Evolutionary conservation across 495 filamentous ascomycete genomes (phyloP).

Genomic region (Penicillium tannophilum): DNA sequence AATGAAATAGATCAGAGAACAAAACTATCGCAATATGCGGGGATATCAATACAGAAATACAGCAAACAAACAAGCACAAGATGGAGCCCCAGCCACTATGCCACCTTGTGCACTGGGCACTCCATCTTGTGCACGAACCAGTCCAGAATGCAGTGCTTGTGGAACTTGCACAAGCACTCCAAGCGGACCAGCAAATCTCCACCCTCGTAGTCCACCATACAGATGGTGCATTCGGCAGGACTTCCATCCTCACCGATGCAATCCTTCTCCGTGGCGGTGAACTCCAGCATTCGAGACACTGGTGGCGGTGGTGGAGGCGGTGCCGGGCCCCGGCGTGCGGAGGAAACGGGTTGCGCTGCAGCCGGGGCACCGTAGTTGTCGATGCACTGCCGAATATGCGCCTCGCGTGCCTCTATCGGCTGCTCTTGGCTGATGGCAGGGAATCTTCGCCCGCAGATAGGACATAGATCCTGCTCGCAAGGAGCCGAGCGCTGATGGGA

Average conservation of each 20-base stretch:
- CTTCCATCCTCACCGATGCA: constrained; percentile 68
- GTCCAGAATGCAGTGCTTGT: constrained; percentile 64
- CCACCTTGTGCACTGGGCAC: constrained; percentile 56
- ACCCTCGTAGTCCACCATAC: constrained; percentile 91
- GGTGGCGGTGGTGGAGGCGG: constrained; percentile 27
- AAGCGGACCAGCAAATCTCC: constrained; percentile 81
- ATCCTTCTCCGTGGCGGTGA: constrained; percentile 89
- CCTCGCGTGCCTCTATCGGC: constrained; percentile 65
- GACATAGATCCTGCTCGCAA: constrained; percentile 86
- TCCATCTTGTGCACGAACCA: constrained; percentile 58
- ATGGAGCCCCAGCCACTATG: constrained; percentile 21
- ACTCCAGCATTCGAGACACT: constrained; percentile 60
- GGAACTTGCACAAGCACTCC: constrained; percentile 94
- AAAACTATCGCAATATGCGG: not conserved
- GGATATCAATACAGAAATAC: not conserved
- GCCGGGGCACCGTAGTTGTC: constrained; percentile 34
- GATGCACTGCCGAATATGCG: constrained; percentile 80
- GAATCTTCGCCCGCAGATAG: constrained; percentile 78
- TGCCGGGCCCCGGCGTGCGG: constrained; percentile 2
- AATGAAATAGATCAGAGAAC: not conserved
- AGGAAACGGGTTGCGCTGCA: constrained; percentile 10
- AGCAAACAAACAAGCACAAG: constrained; percentile 6
- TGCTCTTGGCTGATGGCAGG: constrained; percentile 64
- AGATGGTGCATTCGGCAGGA: constrained; percentile 82
- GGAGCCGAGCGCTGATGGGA: constrained; percentile 38